phyloP scores from a whole-genome alignment of 2,329 filamentous ascomycete species.

The Epichloe sibirici region DNA sequence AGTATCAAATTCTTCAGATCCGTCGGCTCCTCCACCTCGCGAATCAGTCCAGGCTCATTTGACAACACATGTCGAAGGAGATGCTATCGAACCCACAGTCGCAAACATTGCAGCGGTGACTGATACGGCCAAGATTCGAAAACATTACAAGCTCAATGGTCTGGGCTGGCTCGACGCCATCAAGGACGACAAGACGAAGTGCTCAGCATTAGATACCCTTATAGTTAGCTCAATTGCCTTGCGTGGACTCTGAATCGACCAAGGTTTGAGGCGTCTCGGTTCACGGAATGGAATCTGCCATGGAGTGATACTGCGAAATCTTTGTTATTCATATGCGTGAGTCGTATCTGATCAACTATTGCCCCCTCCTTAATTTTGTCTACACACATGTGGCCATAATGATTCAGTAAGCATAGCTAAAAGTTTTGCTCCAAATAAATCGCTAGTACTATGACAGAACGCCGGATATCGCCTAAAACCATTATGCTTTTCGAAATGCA shows the following conservation, averaged over 20 bases:
- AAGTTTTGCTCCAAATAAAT: neutral
- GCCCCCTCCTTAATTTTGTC: neutral
- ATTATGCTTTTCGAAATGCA: neutral
- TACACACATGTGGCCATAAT: neutral
- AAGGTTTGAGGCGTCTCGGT: too few species aligned
- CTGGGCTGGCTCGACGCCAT: conserved; percentile 37
- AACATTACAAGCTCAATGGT: conserved; percentile 74
- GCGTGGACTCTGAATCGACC: conserved; percentile 23
- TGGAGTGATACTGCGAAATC: neutral
- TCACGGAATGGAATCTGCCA: neutral
- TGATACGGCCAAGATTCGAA: conserved; percentile 60
- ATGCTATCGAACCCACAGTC: conserved; percentile 47
- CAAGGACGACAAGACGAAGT: conserved; percentile 30
- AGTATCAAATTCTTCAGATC: conserved; percentile 42
- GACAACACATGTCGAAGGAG: conserved; percentile 47
- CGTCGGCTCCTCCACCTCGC: conserved; percentile 28
- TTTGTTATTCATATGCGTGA: neutral
- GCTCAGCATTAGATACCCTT: conserved; percentile 51
- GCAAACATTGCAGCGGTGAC: conserved; percentile 44
- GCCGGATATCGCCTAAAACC: neutral
- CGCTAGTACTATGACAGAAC: neutral
- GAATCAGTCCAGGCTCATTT: conserved; percentile 49
- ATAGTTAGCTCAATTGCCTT: conserved; percentile 64
- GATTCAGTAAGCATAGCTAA: neutral
- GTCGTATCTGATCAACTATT: neutral